Evolutionary conservation across 495 filamentous ascomycete genomes (phyloP).

Genomic region (Penicillium cataractarum): DNA sequence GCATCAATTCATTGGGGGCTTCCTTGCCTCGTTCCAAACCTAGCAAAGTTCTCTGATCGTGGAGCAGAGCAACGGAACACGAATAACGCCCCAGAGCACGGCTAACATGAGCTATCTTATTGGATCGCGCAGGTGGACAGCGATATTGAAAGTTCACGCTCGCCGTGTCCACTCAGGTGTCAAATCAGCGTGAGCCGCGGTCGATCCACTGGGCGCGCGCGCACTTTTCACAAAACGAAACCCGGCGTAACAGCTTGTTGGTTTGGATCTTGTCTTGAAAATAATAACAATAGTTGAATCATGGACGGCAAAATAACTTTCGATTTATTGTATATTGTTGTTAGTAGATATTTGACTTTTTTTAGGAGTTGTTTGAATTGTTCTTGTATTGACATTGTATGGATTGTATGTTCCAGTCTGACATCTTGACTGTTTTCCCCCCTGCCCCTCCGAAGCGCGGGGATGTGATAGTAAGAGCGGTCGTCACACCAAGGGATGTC

Average conservation of each 20-base stretch:
- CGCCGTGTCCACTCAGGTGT: conserved; percentile 19
- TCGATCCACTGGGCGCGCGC: conserved; percentile 24
- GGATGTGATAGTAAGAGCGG: conserved; percentile 19
- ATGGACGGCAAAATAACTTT: neutral
- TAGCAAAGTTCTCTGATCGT: neutral
- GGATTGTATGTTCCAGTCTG: neutral
- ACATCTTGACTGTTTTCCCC: too few species aligned
- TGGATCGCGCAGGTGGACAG: conserved; percentile 13
- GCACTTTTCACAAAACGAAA: conserved; percentile 27
- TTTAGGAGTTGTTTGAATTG: too few species aligned
- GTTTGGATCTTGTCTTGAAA: conserved; percentile 2
- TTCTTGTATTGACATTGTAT: neutral
- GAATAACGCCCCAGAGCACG: neutral
- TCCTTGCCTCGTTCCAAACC: conserved; percentile 4
- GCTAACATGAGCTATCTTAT: conserved; percentile 6
- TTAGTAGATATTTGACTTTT: neutral
- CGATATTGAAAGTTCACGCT: conserved; percentile 15
- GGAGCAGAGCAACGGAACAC: neutral
- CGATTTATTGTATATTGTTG: neutral
- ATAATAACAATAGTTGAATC: neutral
- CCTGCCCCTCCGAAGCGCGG: conserved; percentile 15
- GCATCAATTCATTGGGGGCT: conserved; percentile 10
- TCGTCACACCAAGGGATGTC: conserved; percentile 19
- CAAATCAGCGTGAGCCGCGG: conserved; percentile 28
- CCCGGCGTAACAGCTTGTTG: conserved; percentile 19